A percentile compares a stretch with the other conserved stretches of the same genome.
Evolutionary conservation across 176 grass and related monocot genomes (phyloP).

Genomic region (Thinopyrum elongatum): DNA sequence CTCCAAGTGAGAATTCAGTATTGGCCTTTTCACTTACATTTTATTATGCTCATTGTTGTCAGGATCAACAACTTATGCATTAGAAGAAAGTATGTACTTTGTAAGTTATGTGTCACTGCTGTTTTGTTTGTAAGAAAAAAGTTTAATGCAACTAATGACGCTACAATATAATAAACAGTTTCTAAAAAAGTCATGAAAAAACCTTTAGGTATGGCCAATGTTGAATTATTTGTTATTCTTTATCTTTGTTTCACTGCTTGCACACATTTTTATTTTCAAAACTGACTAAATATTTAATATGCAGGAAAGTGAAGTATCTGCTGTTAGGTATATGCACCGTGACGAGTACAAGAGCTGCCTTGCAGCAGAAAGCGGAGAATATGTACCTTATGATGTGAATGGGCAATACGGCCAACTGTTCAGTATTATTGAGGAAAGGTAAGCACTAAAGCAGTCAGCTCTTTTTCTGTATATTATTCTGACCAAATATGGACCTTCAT

Average conservation of each 20-base stretch:
- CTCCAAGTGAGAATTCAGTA: constrained; percentile 62
- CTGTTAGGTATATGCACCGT: constrained; percentile 67
- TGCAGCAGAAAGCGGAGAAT: constrained; percentile 59
- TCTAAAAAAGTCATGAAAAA: neutral
- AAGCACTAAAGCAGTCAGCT: constrained; percentile 11
- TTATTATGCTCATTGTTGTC: constrained; percentile 3
- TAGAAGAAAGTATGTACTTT: constrained; percentile 14
- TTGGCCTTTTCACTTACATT: neutral
- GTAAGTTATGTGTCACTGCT: neutral
- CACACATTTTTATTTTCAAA: neutral
- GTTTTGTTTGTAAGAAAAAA: constrained; percentile 10
- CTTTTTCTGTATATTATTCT: neutral
- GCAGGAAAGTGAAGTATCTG: constrained; percentile 90
- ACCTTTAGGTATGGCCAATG: neutral
- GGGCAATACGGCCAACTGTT: constrained; percentile 79
- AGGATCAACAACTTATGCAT: neutral
- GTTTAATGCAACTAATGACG: neutral
- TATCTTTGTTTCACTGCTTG: neutral
- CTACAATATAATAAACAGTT: neutral
- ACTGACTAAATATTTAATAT: constrained; percentile 7
- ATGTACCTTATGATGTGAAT: constrained; percentile 86
- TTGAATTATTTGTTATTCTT: neutral
- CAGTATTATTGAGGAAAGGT: constrained; percentile 86
- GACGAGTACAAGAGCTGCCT: constrained; percentile 78
- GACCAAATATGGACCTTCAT: neutral